Percentiles rank a stretch among this genome's conserved stretches.
phyloP scores from a whole-genome alignment of 1,139 yeast species.

The Lodderomyces beijingensis region DNA sequence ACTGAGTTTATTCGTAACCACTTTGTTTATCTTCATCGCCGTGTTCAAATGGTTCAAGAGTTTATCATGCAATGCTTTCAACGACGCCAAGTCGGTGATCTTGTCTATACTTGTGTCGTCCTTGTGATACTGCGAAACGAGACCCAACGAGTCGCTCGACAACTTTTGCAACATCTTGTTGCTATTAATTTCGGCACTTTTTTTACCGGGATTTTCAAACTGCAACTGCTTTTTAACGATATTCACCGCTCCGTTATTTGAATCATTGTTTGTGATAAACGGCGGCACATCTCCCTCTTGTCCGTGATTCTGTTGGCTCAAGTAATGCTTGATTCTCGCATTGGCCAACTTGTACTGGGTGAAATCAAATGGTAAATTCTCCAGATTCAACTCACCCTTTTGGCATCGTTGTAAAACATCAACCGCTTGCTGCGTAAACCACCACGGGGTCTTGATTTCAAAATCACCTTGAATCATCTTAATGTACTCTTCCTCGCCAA shows the following conservation, averaged over 20 bases:
- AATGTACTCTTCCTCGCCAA: constrained; percentile 27
- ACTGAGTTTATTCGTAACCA: constrained; percentile 41
- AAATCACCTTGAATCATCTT: constrained; percentile 30
- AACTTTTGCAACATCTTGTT: constrained; percentile 8
- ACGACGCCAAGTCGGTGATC: constrained; percentile 16
- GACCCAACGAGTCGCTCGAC: constrained; percentile 6
- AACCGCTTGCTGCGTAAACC: constrained; percentile 34
- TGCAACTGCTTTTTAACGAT: constrained; percentile 12
- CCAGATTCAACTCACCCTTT: constrained; percentile 8
- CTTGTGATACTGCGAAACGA: constrained; percentile 5
- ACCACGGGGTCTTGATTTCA: constrained; percentile 40
- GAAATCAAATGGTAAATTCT: constrained; percentile 29
- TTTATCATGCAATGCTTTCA: constrained; percentile 18
- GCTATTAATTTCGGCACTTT: constrained; percentile 5
- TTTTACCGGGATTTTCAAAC: constrained; percentile 9
- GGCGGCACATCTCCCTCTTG: constrained; percentile 10
- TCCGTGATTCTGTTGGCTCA: constrained; percentile 11
- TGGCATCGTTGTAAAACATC: constrained; percentile 18
- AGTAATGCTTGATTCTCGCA: constrained; percentile 25
- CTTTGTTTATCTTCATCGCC: constrained; percentile 43
- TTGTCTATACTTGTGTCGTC: constrained; percentile 11
- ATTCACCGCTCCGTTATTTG: constrained; percentile 8
- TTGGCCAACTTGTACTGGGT: constrained; percentile 34
- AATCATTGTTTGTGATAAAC: constrained; percentile 12
- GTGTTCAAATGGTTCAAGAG: constrained; percentile 30